Evolutionary conservation across 2,329 filamentous ascomycete genomes (phyloP), one percentile per base, ranked within the genome.

Genomic region (Ustilaginoidea virens): DNA sequence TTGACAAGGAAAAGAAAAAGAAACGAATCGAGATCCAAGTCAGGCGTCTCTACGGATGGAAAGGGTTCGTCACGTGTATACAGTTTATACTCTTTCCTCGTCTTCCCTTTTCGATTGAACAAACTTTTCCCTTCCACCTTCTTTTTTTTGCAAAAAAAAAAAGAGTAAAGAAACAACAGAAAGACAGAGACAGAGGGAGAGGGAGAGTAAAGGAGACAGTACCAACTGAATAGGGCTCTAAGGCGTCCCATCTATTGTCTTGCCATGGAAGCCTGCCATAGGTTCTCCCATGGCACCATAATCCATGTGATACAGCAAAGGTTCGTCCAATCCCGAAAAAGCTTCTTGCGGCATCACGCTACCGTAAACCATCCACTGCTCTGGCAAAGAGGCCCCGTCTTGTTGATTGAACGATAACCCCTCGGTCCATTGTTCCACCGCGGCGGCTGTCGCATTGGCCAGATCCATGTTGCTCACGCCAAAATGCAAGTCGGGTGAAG

Each of bases 391-490:
- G 2, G 42, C 31, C 4, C 32, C 29, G 6, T 39, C 34, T 7
- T 38, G 35, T 6, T 39, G 33, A 5, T 39, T 37, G 27, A 42
- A 48, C 2, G 43, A 14, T 2, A 51, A 39, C 4, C 37, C 30
- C 12, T 45, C 44, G 14, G 41, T 50, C 48, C 47, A 51, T 1
- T 43, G 45, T 12, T 49, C 39, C 1, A 51, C 48, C 4, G 42
- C 31, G 7, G 32, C 29, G 3, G 30, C 32, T 2, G 37, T 11
- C 12, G 21, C 22, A 13, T 29, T 13, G 5, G 21, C 6, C 28
- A 30, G 25, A 23, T 14, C 15, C 23, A 25, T 25, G 13, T 17
- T n/a, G n/a, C 24, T 25, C 14, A n/a, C 15, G 3, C 23, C 28
- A 13, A 30, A 25, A 8, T 23, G 19, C n/a, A 30, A 30, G n/a